These are phyloP conservation scores for Aspergillus kassunensis DNA, from an alignment of 495 filamentous ascomycete species.

Conservation along the genomic window DNA sequence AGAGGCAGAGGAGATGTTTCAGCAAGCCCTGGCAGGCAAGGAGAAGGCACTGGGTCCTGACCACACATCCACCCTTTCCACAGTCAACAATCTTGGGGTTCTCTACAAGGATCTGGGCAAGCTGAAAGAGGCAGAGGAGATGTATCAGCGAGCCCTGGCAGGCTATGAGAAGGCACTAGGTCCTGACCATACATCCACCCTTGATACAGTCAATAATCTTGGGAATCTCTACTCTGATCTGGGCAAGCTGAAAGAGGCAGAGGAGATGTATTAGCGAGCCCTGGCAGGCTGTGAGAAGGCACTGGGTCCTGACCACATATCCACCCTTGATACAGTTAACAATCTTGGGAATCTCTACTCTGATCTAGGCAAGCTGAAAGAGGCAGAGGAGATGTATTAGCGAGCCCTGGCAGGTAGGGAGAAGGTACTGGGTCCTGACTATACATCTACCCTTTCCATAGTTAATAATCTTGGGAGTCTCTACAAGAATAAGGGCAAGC, in stretches of 20 bases:
- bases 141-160: conserved; percentile 20
- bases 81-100: too few species aligned
- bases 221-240: neutral
- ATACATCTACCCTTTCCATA: too few species aligned
- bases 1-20: conserved; percentile 2
- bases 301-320: neutral
- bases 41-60: neutral
- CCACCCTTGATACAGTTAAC: too few species aligned
- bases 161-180: conserved; percentile 34
- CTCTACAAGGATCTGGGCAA: conserved; percentile 24
- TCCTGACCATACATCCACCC: conserved; percentile 29
- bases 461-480: too few species aligned
- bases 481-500: too few species aligned
- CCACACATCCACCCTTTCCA: too few species aligned
- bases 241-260: conserved; percentile 1
- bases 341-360: too few species aligned
- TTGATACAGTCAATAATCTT: conserved; percentile 16
- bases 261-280: conserved; percentile 1
- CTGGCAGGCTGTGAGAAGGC: conserved; percentile 1
- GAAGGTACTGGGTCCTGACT: too few species aligned
- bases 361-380: too few species aligned
- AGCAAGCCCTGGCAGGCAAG: conserved; percentile 1
- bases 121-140: conserved; percentile 34
- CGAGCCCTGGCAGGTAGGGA: too few species aligned
- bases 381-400: too few species aligned